phyloP scores from a whole-genome alignment of 2,329 filamentous ascomycete species.

The Sarocladium oryzae region DNA sequence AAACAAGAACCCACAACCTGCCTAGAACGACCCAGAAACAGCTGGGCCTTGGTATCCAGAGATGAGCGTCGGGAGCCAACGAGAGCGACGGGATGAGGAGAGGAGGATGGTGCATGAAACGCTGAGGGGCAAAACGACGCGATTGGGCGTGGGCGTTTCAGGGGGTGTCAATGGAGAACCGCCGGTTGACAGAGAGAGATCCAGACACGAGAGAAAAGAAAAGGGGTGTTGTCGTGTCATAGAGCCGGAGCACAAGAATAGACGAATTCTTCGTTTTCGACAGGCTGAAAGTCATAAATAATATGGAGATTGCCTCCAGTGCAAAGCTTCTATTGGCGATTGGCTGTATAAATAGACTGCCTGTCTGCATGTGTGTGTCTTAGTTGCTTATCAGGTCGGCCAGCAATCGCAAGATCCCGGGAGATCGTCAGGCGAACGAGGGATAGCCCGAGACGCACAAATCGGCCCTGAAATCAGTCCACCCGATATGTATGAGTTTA shows the following conservation, averaged over 20 bases:
- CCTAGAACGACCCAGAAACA: not conserved
- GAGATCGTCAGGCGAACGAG: not conserved
- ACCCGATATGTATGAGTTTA: no score
- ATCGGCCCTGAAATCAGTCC: not conserved
- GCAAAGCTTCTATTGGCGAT: no score
- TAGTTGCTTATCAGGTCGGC: not conserved
- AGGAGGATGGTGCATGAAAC: not conserved
- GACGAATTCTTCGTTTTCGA: no score
- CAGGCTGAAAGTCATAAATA: no score
- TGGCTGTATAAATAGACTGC: no score
- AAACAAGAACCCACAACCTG: not conserved
- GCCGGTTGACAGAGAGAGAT: no score
- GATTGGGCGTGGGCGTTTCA: slow-evolving; percentile 1
- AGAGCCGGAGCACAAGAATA: no score
- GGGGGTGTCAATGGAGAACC: not conserved
- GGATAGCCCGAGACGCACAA: not conserved
- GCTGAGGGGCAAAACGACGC: not conserved
- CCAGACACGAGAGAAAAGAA: no score
- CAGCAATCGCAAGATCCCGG: not conserved
- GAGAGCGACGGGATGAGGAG: not conserved
- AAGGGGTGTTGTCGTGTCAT: no score
- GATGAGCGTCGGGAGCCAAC: not conserved
- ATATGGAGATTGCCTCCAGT: no score
- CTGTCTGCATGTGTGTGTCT: not conserved
- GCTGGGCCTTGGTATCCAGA: not conserved